phyloP scores from a whole-genome alignment of 2,329 filamentous ascomycete species.

The Helotiales sp. region DNA sequence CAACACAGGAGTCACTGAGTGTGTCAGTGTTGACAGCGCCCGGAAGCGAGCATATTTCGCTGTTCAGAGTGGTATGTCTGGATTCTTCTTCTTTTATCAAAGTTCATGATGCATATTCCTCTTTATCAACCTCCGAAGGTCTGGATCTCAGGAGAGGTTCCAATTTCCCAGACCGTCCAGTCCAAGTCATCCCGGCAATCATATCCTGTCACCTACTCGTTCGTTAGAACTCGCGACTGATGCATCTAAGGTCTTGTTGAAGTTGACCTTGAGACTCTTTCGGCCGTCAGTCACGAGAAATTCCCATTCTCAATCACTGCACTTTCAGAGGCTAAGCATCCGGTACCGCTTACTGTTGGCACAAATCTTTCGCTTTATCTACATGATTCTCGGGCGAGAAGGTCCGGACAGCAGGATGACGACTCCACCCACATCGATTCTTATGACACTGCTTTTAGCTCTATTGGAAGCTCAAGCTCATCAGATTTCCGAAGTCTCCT shows the following conservation, averaged over 20 bases:
- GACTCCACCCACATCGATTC: slow-evolving; percentile 26
- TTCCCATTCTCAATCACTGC: slow-evolving; percentile 85
- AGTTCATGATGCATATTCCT: neutral
- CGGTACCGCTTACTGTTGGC: slow-evolving; percentile 77
- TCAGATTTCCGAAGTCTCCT: slow-evolving; percentile 28
- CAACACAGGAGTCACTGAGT: slow-evolving; percentile 75
- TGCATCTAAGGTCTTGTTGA: slow-evolving; percentile 63
- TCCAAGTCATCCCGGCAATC: neutral
- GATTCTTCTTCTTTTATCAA: too few relatives aligned
- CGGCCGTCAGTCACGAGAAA: slow-evolving; percentile 65
- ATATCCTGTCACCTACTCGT: neutral
- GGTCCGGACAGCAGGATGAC: slow-evolving; percentile 25
- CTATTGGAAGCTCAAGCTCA: slow-evolving; percentile 19
- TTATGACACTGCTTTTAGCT: slow-evolving; percentile 29
- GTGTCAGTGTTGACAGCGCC: slow-evolving; percentile 74
- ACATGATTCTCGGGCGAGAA: slow-evolving; percentile 66
- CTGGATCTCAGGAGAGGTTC: neutral
- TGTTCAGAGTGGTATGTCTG: slow-evolving; percentile 64
- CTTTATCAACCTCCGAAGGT: too few relatives aligned
- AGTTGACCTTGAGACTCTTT: slow-evolving; percentile 74
- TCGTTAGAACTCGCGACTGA: slow-evolving; percentile 20
- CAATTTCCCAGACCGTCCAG: neutral
- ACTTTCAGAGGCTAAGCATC: slow-evolving; percentile 67
- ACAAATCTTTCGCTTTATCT: slow-evolving; percentile 81
- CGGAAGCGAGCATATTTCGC: slow-evolving; percentile 75